Evolutionary conservation across 2,329 filamentous ascomycete species (phyloP).

Genomic region (Stemphylium lycopersici): DNA sequence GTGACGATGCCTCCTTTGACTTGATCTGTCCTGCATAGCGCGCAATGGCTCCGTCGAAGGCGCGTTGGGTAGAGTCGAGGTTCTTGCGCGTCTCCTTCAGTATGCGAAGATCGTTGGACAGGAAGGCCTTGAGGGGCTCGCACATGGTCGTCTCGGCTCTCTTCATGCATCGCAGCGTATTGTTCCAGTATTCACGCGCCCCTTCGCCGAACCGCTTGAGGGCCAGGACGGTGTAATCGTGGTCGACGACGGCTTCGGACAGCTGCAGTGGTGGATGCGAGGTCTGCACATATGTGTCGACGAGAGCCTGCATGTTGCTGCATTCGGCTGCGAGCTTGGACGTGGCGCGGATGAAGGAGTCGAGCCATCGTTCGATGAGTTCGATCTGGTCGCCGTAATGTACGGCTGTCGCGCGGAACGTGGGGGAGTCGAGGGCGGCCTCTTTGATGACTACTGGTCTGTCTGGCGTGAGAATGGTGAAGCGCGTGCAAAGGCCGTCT

Average conservation of each 20-base stretch:
- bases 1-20: conserved; percentile 87
- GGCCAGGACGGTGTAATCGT: conserved; percentile 91
- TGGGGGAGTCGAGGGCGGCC: conserved; percentile 93
- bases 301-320: conserved; percentile 75
- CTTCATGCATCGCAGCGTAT: conserved; percentile 74
- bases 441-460: conserved; percentile 89
- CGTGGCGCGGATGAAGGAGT: conserved; percentile 68
- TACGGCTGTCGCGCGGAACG: conserved; percentile 83
- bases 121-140: conserved; percentile 81
- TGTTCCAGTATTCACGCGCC: conserved; percentile 84
- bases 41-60: conserved; percentile 79
- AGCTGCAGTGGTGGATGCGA: conserved; percentile 75
- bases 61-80: conserved; percentile 81
- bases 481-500: neutral
- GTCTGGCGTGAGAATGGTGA: conserved; percentile 15
- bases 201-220: conserved; percentile 85
- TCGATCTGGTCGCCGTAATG: conserved; percentile 95
- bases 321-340: conserved; percentile 69
- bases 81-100: conserved; percentile 84
- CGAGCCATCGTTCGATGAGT: conserved; percentile 89
- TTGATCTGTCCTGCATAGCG: conserved; percentile 87
- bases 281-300: conserved; percentile 77
- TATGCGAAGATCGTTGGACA: conserved; percentile 76
- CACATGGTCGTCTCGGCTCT: conserved; percentile 77
- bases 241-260: conserved; percentile 86